Base-by-base conservation (phyloP, 2,329 filamentous ascomycete genomes). In the Sclerotinia minor region DNA sequence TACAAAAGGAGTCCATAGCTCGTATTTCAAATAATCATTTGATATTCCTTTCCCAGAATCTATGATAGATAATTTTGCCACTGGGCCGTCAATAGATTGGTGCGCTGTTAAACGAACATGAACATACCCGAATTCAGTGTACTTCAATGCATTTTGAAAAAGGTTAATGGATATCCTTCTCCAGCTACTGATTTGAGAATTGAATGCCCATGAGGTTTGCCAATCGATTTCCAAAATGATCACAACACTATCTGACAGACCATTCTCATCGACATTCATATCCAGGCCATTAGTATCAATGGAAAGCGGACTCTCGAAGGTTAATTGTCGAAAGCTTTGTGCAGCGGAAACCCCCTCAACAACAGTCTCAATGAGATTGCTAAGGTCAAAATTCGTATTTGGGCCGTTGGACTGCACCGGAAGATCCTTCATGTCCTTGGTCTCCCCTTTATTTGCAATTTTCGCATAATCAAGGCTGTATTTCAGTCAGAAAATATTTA, bases 31-130 rank as follows among this genome's bases (percentile, higher is more conserved):
- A 70, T 85, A 90, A 13, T 88, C 83, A 41, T 83, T 80, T 0
- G 84, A 85, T 70, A 90, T 89, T 11, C 88, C 88, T 54, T 67
- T 84, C 0, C 88, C 88, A 1, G 87, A 87, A 73, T 90, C 88
- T 0, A 81, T 80, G 11, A 90, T 83, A 0, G 80, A 83, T 19
- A 85, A 74, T 2, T 74, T 53, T 2, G 73, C 66, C 64, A 55
- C 50, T 11, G 54, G 26, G 11, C 53, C 41, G 19, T 63, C 21
- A 1, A 41, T 19, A 5, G 45, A 58, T 49, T 67, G n/a, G 19
- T 67, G 52, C 35, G 67, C 67, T 57, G 68, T 65, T 29, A 84
- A 71, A 2, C 73, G 76, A 5, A 84, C 77, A 2, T 80, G 78
- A 2, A 88, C 80, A 58, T 78, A 82, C 1, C 86, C 86, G 0